Evolutionary conservation across 2,329 filamentous ascomycete genomes (phyloP), one percentile per base, ranked within the genome.

Genomic region (Rutstroemia sp.): DNA sequence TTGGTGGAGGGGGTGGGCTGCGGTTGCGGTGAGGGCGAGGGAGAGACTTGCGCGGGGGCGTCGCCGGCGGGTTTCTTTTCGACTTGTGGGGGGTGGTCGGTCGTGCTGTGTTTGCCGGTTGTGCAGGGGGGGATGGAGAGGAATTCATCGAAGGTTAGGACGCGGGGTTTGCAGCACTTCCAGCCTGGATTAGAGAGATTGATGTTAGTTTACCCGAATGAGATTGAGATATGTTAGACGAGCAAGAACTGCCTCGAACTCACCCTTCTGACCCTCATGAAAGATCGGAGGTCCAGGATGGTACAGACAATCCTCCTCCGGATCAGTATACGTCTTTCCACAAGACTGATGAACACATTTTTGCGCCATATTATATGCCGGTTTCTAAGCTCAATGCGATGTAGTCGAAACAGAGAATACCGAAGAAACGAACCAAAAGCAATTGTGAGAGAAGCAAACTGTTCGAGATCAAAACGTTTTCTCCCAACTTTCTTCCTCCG

Each of bases 261-360:
- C 77, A 96, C 92, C 94, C 85, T 99, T 97, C 75, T 96, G 92
- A 60, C 94, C 94, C 76, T 99, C 94, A 72, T 97, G 94, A 73
- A 99, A 99, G 71, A 94, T 80, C 47, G 94, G 94, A 62, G 92
- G 90, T 56, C 92, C 92, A 45, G 92, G 90, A 74, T 99, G 94
- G 76, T 96, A 97, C 65, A 83, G 76, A 75, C 94, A 99, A 64
- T 85, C 80, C 72, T 96, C 92, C 44, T 90, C 83, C 9, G 85
- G 74, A 71, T 96, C 87, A 49, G 85, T 85, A 73, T 90, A 97
- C 62, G 78, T 73, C 79, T 96, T 97, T 67, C 88, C 90, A 74
- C 94, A 99, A 71, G 92, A 91, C 74, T 95, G 92, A 77, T 96
- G 94, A 58, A 96, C 90, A 73, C 94, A 99, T 77, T 95, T 97